Base-by-base conservation (phyloP, 176 grass and related monocot species). In the Hyparrhenia diplandra region DNA sequence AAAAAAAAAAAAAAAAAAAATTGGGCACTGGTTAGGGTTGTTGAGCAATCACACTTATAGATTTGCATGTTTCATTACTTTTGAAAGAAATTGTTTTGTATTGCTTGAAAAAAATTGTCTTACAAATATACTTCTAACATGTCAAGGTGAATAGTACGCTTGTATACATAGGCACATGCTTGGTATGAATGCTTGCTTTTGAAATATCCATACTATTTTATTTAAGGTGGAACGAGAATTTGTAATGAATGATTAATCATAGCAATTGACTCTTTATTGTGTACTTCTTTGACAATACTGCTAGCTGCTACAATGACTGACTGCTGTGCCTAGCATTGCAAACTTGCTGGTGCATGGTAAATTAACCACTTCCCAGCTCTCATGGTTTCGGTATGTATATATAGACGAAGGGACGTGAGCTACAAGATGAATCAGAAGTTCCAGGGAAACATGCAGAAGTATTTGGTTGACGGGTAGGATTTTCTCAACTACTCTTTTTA, bases 341-440 rank as follows among this genome's bases (percentile, higher is more conserved):
- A 62, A 7, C 20, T 16, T 41, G 13, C 16, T 46, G 40, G 10
- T 78, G 24, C 42, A 74, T 39, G 49, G 8, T 34, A 27, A 76
- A 69, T 10, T 35, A 77, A 24, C 10, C 62, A 37, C 63, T 85
- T 63, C 63, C 8, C 62, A 72, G n/a, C 49, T 69, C 18, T 64
- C 29, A 54, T 83, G 10, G 29, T 71, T 86, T 71, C 58, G 12
- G n/a, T 76, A 27, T 82, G 29, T 4, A 24, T 41, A 80, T 64
- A 43, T 87, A 98, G 95, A 71, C 92, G 89, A 74, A 92, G 89
- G 74, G 90, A 94, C 30, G 80, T 83, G 45, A 91, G 88, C 85
- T 98, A 94, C 84, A 94, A 87, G 82, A 94, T 98, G 88, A 94
- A 92, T 75, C 60, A 76, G 28, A 94, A 90, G 69, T 98, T 98